phyloP scores from a whole-genome alignment of 2,329 filamentous ascomycete species.

The Epichloe bromicola region DNA sequence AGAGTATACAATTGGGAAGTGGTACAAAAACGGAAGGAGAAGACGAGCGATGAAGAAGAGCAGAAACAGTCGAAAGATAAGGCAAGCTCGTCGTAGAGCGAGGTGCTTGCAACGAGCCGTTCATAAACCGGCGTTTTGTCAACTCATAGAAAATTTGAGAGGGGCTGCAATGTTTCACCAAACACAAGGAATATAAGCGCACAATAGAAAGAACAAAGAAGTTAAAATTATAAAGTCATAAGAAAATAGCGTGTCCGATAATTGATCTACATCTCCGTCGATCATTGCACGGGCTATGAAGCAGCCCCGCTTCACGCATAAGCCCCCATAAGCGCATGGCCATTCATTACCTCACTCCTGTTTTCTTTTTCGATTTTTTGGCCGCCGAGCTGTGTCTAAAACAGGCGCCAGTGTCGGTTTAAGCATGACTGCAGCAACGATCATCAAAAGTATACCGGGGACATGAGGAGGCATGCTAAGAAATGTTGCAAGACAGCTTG shows the following conservation, averaged over 20 bases:
- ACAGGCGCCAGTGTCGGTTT: neutral
- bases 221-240: neutral
- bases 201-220: neutral
- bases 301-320: conserved; percentile 4
- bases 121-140: neutral
- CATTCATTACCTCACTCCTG: neutral
- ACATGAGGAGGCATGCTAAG: conserved; percentile 25
- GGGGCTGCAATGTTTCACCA: neutral
- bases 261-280: neutral
- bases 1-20: conserved; percentile 99
- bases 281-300: neutral
- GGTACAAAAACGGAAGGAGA: conserved; percentile 86
- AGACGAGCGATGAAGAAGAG: conserved; percentile 45
- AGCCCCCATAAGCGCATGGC: conserved; percentile 1
- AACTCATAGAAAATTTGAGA: neutral
- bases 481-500: conserved; percentile 20
- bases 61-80: conserved; percentile 25
- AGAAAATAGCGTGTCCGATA: no score
- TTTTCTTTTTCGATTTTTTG: neutral
- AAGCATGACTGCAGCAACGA: neutral
- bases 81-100: neutral
- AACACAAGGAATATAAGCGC: neutral
- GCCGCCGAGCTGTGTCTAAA: neutral
- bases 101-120: neutral
- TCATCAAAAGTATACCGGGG: conserved; percentile 7